phyloP scores from a whole-genome alignment of 257 asterid genomes.

The Nicotiana tabacum region DNA sequence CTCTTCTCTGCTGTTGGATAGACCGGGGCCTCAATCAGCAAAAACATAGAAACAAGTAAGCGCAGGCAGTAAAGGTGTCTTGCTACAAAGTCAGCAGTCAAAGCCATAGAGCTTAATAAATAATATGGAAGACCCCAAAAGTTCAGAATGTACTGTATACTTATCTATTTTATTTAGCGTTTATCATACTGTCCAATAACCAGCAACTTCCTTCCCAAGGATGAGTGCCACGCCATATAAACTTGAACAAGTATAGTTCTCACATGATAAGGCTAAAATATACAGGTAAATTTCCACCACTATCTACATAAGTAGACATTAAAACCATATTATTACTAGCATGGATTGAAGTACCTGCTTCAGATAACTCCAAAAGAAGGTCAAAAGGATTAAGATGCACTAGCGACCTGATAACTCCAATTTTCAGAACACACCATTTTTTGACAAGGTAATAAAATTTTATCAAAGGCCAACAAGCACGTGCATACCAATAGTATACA shows the following conservation, averaged over 20 bases:
- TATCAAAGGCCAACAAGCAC: background rate
- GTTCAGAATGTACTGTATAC: background rate
- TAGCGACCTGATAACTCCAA: background rate
- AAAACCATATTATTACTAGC: background rate
- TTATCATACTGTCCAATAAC: background rate
- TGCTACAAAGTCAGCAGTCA: background rate
- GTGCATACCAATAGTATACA: background rate
- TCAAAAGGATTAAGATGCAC: background rate
- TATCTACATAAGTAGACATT: background rate
- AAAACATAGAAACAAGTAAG: constrained; percentile 25
- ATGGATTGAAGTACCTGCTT: constrained; percentile 6
- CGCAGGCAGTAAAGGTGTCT: constrained; percentile 8
- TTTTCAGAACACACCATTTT: background rate
- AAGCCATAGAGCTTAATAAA: background rate
- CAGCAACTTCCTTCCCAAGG: constrained; percentile 2
- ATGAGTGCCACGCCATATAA: background rate
- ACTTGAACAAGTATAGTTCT: background rate
- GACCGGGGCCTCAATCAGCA: constrained; percentile 47
- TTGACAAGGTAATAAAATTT: background rate
- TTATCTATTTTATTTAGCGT: background rate
- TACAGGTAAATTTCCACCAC: background rate
- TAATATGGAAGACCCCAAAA: background rate
- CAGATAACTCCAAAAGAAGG: background rate
- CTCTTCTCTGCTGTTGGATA: constrained; percentile 64
- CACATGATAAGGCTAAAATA: background rate